Evolutionary conservation across 257 asterid genomes (phyloP), one percentile per base, ranked within the genome.

Genomic region (Solanum virginianum): DNA sequence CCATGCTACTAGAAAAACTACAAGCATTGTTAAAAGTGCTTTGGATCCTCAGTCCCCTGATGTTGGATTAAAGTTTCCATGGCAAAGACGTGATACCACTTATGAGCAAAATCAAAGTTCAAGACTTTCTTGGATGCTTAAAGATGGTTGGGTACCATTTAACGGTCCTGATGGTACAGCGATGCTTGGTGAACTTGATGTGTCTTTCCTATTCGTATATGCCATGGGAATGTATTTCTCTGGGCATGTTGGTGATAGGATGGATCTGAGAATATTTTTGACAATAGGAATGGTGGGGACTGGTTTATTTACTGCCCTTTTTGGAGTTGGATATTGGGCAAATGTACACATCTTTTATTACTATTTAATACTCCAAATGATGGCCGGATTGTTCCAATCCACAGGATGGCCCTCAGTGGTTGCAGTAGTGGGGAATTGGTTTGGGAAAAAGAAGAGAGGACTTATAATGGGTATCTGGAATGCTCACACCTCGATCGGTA

Each of bases 401-500:
- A 92, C 99, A 0, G 99, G 99, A 13, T 97, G 99, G 99, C 99
- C 99, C 4, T 94, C 99, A 0, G 99, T 97, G 84, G 99, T 97
- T 24, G 98, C 99, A 0, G 95, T 97, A 18, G 97, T 97, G 3
- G 99, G 99, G 0, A 93, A 97, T 81, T 95, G 99, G 99, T 97
- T 95, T 14, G 99, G 99, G 87, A 95, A 97, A 86, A 95, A 87
- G 91, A 95, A 90, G 90, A 91, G 99, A 56, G 99, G 99, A 15
- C 99, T 97, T 72, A 97, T 97, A 85, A 94, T 97, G 99, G 99
- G 99, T 55, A 92, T 97, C 9, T 97, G 99, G 99, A 97, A 95
- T 84, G 94, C 99, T 75, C 99, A 97, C 86, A 97, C 99, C 5
- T 97, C 99, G 12, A 88, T 97, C 43, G 99, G 99, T 60, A 97